These are phyloP conservation scores for Nicotiana knightiana DNA, from an alignment of 257 asterid genomes.

Conservation along the genomic window DNA sequence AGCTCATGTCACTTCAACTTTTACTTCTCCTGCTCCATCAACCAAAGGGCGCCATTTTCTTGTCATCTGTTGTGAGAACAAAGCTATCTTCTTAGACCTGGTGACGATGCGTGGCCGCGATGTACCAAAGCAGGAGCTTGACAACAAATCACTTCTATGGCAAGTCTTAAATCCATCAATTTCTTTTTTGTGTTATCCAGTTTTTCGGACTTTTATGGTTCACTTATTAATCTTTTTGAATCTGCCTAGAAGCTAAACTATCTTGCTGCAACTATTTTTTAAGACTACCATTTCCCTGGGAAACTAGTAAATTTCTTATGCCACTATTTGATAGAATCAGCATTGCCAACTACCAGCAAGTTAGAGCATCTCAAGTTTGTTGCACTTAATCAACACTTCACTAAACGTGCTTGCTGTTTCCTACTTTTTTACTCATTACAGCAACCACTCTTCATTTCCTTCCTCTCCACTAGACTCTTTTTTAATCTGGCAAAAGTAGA, in stretches of 20 bases:
- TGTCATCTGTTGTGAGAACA: constrained; percentile 93
- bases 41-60: constrained; percentile 98
- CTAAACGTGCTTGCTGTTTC: background rate
- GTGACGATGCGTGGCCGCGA: constrained; percentile 99
- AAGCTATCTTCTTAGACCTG: constrained; percentile 91
- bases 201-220: background rate
- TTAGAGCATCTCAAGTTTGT: background rate
- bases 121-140: constrained; percentile 97
- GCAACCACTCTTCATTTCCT: background rate
- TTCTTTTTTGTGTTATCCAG: background rate
- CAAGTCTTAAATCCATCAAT: constrained; percentile 28
- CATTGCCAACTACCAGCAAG: background rate
- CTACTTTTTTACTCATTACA: background rate
- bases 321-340: background rate
- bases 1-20: constrained; percentile 62
- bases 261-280: background rate
- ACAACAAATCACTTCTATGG: constrained; percentile 91
- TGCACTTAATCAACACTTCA: background rate
- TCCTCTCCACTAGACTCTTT: background rate
- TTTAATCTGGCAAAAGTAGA: background rate
- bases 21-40: constrained; percentile 84
- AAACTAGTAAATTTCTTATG: background rate
- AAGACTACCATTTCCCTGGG: background rate
- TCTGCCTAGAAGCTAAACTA: background rate
- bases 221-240: background rate